Evolutionary conservation across 495 filamentous ascomycete species (phyloP), one percentile per base, ranked within the genome.

Genomic region (Thermothielavioides terrestris): DNA sequence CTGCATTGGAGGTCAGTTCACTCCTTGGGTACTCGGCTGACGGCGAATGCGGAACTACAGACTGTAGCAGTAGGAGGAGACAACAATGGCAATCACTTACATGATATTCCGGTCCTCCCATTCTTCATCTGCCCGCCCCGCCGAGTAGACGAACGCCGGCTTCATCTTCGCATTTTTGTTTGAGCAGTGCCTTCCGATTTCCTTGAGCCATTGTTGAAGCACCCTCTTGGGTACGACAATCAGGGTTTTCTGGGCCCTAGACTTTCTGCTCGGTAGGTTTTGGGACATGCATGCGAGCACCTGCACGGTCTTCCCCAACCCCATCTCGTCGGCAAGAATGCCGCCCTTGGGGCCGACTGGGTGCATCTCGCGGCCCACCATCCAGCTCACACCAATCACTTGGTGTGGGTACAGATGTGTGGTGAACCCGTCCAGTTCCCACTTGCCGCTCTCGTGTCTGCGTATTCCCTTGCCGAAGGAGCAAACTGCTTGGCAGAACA

Each of bases 281-380:
- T 72, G 64, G 6, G 78, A 57, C 23, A 81, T 80, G 46, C 73
- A 72, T 1, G 73, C 74, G 12, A 82, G 54, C 0, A 67, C 62
- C 55, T 72, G 58, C 0, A 82, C 44, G 0, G 78, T 82, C 50
- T 82, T 88, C 0, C 84, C 84, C 1, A 85, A 60, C 0, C 83
- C 82, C 81, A 85, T 85, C 15, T 67, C 61, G 55, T 86, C 81
- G 1, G 74, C 76, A 1, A 78, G 54, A 7, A 85, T 61, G 0
- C 82, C 80, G 0, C 81, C 80, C 20, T 59, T 59, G 0, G 79
- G 77, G 11, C 56, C 44, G 0, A 52, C 23, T 0, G 41, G 22
- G 0, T 59, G 68, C 4, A 68, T 61, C 49, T 86, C 82, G 20
- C 79, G 68, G 1, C 68, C 53, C 10, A 77, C 54, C 81, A 84